Conservation (phyloP, 2,329 filamentous ascomycete genomes). For the Aspergillus fumigatus region DNA sequence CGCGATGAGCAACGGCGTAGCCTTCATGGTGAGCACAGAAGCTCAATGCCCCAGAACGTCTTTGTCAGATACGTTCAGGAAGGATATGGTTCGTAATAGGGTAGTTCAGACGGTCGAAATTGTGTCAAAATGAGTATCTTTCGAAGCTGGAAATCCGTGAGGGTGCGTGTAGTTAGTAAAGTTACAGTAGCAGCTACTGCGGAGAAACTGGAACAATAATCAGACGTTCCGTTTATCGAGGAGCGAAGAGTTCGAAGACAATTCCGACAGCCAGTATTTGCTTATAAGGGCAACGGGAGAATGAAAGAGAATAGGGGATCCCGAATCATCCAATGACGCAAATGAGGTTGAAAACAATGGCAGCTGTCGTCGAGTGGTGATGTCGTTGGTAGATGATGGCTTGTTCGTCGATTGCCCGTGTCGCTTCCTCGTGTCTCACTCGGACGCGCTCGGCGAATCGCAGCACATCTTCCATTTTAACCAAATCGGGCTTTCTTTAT, state of each 20-base stretch:
- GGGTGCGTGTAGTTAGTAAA: neutral
- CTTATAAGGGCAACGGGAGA: neutral
- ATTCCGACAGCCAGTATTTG: neutral
- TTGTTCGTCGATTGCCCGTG: constrained; percentile 1
- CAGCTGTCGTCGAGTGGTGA: constrained; percentile 4
- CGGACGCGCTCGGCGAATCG: constrained; percentile 5
- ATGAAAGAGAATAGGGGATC: neutral
- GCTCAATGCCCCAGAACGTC: constrained; percentile 17
- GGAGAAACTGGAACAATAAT: neutral
- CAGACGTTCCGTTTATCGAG: neutral
- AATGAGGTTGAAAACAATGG: neutral
- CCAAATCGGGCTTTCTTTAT: neutral
- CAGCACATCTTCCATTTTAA: neutral
- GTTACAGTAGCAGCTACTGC: neutral
- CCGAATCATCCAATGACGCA: neutral
- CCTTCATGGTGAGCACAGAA: constrained; percentile 68
- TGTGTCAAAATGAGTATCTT: neutral
- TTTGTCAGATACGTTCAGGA: neutral
- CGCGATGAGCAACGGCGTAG: constrained; percentile 90
- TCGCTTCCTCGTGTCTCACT: constrained; percentile 8
- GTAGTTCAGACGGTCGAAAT: neutral
- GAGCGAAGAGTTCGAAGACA: neutral
- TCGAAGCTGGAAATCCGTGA: neutral
- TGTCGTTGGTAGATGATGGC: constrained; percentile 5
- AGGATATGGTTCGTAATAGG: neutral